Conservation (phyloP, 495 filamentous ascomycete species). For the Penicillium diatomitis region DNA sequence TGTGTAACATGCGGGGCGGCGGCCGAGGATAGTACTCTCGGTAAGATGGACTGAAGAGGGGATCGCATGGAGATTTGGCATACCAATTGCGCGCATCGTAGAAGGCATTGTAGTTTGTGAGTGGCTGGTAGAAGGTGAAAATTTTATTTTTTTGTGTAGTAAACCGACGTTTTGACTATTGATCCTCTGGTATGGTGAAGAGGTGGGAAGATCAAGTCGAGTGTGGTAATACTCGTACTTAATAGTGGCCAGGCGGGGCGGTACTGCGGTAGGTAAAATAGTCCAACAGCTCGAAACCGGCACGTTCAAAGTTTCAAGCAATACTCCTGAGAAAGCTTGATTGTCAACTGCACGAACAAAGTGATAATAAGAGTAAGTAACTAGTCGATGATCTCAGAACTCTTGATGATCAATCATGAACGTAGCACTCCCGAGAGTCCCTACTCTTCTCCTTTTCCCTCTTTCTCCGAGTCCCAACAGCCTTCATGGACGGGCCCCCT, state of each 20-base stretch:
- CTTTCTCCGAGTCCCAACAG: neutral
- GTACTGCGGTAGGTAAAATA: too few species aligned
- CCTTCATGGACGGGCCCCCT: too few species aligned
- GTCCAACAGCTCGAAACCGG: too few species aligned
- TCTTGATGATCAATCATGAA: too few species aligned
- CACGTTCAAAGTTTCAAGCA: too few species aligned
- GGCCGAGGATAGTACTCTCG: neutral
- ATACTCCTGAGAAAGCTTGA: too few species aligned
- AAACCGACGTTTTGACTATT: neutral
- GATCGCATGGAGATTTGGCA: neutral
- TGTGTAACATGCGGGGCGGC: constrained; percentile 2
- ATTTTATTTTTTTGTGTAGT: neutral
- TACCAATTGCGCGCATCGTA: constrained; percentile 24
- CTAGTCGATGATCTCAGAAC: too few species aligned
- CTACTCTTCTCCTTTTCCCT: neutral
- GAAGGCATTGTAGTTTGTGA: constrained; percentile 5
- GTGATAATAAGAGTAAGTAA: too few species aligned
- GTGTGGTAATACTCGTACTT: neutral
- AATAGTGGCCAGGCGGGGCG: too few species aligned
- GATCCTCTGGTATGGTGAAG: too few species aligned
- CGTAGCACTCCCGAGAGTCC: too few species aligned
- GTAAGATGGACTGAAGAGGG: constrained; percentile 1
- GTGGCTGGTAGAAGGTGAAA: neutral
- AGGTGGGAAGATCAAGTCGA: neutral
- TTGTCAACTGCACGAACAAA: too few species aligned